phyloP scores from a whole-genome alignment of 2,329 filamentous ascomycete species.

The Fonsecaea monophora region DNA sequence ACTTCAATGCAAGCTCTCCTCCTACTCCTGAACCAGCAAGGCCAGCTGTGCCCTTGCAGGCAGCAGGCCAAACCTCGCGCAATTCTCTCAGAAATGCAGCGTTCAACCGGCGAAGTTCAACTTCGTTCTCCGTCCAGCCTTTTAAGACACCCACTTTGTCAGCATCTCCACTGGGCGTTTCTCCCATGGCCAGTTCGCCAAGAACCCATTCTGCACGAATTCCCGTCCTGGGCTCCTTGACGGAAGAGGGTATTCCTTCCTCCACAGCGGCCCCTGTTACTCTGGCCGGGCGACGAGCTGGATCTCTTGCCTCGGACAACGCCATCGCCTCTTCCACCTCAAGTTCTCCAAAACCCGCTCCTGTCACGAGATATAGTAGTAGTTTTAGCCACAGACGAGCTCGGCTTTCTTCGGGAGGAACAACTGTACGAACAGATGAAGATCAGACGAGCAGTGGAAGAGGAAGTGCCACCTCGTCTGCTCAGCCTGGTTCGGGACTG shows the following conservation, averaged over 20 bases:
- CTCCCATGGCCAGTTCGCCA: constrained; percentile 60
- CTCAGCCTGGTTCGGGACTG: constrained; percentile 77
- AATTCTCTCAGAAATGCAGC: constrained; percentile 56
- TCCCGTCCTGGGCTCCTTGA: constrained; percentile 47
- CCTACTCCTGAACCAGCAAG: constrained; percentile 59
- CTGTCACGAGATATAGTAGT: constrained; percentile 86
- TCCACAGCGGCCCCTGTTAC: constrained; percentile 48
- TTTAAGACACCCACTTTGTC: constrained; percentile 98
- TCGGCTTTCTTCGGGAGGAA: constrained; percentile 76
- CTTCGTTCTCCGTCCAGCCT: constrained; percentile 88
- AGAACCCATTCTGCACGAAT: constrained; percentile 55
- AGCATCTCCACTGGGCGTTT: constrained; percentile 73
- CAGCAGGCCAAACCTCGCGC: constrained; percentile 56
- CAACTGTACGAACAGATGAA: constrained; percentile 60
- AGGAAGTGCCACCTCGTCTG: constrained; percentile 59
- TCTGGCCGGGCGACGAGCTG: constrained; percentile 46
- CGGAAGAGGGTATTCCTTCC: constrained; percentile 50
- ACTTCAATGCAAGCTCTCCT: constrained; percentile 55
- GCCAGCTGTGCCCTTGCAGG: constrained; percentile 53
- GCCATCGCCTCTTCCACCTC: constrained; percentile 70
- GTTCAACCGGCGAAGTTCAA: constrained; percentile 74
- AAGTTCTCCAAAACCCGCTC: constrained; percentile 78
- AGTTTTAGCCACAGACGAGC: constrained; percentile 88
- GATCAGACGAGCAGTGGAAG: constrained; percentile 65
- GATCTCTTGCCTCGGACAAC: constrained; percentile 66